Base-by-base conservation (phyloP, 495 filamentous ascomycete species). In the Neurospora sp. region DNA sequence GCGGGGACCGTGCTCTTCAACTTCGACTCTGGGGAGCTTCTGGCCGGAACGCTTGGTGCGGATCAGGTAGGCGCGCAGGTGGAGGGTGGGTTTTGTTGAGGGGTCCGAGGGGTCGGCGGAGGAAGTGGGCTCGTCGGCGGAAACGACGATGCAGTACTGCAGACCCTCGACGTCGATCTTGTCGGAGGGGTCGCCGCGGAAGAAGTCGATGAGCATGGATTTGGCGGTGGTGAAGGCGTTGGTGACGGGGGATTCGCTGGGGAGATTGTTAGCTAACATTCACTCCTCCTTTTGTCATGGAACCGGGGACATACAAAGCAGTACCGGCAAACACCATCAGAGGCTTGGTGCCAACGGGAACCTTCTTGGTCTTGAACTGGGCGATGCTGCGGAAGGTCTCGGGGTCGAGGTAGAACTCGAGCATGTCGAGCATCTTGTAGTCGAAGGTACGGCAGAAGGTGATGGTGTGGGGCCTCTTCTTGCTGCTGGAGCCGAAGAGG, bases 1-100 rank as follows among this genome's bases (percentile, higher is more conserved):
- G 79, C 96, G 89, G 65, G 96, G 95, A 1, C 96, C 96, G 83
- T 97, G 94, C 85, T 97, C 94, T 82, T 97, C 93, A 70, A 98
- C 84, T 83, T 99, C 96, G 10, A 98, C 92, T 42, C 93, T 87
- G 2, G 96, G 96, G 22, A 98, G 83, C 78, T 90, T 92, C 83
- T 94, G 91, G 22, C 94, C 94, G 76, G 91, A 93, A 72, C 89
- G 90, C 86, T 92, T 93, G 69, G 96, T 98, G 73, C 86, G 82
- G 74, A 98, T 89, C 78, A 91, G 88, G 82, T 96, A 97, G 77
- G 91, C 89, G 70, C 96, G 90, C 76, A 99, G 85, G 82, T 94
- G 92, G 39, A 98, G 87, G 42, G 86, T 80, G 1, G 94, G 92
- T 70, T 88, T 87, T 68, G 88, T 82, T 27, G 86, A 84, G 38